Evolutionary conservation across 139 green algal species (phyloP).

Genomic region (Chlamydomonas applanata): DNA sequence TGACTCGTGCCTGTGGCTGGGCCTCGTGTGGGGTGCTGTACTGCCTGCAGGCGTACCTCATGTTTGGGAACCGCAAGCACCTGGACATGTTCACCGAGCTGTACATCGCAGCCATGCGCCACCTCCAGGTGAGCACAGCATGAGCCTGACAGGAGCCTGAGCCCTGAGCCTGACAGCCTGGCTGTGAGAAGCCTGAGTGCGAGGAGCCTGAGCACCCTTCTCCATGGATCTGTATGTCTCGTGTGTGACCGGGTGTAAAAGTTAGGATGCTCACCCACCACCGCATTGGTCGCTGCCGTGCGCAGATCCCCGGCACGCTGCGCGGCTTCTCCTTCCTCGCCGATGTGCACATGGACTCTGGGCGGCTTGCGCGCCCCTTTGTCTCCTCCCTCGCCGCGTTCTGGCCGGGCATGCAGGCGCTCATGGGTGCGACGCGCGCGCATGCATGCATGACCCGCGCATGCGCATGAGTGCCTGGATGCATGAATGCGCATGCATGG

Average conservation of each 20-base stretch:
- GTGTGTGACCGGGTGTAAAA: neutral
- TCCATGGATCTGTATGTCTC: neutral
- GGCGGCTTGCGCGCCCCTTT: constrained; percentile 57
- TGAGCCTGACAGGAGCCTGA: neutral
- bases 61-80: constrained; percentile 68
- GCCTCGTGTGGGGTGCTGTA: too few relatives aligned
- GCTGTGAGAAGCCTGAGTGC: too few relatives aligned
- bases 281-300: neutral
- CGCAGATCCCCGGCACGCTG: constrained; percentile 25
- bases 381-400: constrained; percentile 81
- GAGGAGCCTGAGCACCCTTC: neutral
- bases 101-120: constrained; percentile 50
- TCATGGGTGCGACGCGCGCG: constrained; percentile 28
- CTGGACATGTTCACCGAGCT: constrained; percentile 64
- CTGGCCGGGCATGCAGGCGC: constrained; percentile 84
- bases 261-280: neutral
- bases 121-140: constrained; percentile 11
- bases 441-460: too few relatives aligned
- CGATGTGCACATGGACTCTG: constrained; percentile 76
- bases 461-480: too few relatives aligned
- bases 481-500: too few relatives aligned
- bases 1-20: neutral
- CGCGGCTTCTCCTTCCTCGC: constrained; percentile 47
- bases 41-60: constrained; percentile 58
- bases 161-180: too few relatives aligned